Evolutionary conservation across 1,284 basidiomycete species (phyloP), one percentile per base, ranked within the genome.

Genomic region (Cryptococcus sp.): DNA sequence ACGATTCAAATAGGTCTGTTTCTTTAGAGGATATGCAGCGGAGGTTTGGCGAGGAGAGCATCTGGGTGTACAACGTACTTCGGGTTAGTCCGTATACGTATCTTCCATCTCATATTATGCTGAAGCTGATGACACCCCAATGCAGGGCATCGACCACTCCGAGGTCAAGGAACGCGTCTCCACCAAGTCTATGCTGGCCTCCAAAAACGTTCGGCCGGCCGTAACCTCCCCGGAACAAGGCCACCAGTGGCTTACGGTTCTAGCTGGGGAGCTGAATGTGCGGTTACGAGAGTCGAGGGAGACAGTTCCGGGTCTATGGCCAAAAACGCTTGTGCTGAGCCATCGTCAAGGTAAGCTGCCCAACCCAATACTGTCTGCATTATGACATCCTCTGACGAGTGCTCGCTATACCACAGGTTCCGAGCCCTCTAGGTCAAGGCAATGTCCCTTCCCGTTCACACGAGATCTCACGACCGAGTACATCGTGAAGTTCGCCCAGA

Each of bases 121-220:
- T n/a, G n/a, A n/a, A n/a, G n/a, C n/a, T n/a, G n/a, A n/a, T n/a
- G n/a, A n/a, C n/a, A 48, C 13, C 12, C 20, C 23, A 45, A 12
- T 24, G 15, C 63, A 91, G 89, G 95, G 95, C 0, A 87, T 97
- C 56, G 95, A 98, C 69, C 83, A 89, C 62, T 84, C 83, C 2
- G 92, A 96, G 84, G 93, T 96, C 46, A 93, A 91, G 70, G 88
- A 91, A 67, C 91, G 92, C 72, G 82, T 87, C 3, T 80, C 82
- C 0, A 79, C 87, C 40, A 96, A 96, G 78, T 92, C 89, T 63
- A 97, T 97, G 93, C 79, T 92, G 51, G 91, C 91, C 0, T 87
- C 90, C 11, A 97, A 97, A 75, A 96, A 95, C 68, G 83, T 95
- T 21, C 85, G 87, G 0, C 84, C 85, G 21, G 83, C 87, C 1